These are phyloP conservation scores for Jackrogersella minutella DNA, from an alignment of 495 filamentous ascomycete genomes.

Conservation along the genomic window DNA sequence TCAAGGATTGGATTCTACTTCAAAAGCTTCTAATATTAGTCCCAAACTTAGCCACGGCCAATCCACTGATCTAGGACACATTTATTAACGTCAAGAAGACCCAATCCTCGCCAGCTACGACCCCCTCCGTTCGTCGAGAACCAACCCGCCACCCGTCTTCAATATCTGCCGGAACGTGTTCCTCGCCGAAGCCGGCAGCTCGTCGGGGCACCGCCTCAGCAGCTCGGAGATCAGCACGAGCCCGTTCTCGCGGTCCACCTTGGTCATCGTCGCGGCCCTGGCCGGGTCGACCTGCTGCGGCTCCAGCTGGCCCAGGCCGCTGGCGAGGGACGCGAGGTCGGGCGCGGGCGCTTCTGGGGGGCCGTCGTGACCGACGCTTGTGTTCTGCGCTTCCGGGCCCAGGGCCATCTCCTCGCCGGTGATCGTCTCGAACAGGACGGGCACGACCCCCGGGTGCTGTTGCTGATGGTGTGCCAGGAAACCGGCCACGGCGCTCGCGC, in stretches of 20 bases:
- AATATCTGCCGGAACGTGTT: conserved; percentile 50
- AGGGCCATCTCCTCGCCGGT: conserved; percentile 42
- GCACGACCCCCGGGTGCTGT: conserved; percentile 55
- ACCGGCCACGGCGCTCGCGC: conserved; percentile 59
- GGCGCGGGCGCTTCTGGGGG: conserved; percentile 3
- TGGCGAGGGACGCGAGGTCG: too few relatives aligned
- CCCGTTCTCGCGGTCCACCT: conserved; percentile 69
- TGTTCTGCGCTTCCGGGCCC: conserved; percentile 46
- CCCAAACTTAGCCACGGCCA: background rate
- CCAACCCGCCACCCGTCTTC: conserved; percentile 45
- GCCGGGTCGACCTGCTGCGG: conserved; percentile 49
- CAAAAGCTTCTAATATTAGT: background rate
- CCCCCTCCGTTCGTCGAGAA: conserved; percentile 38
- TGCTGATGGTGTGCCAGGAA: too few relatives aligned
- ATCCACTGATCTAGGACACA: background rate
- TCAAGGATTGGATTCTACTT: conserved; percentile 1
- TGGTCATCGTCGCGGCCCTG: conserved; percentile 44
- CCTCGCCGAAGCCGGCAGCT: conserved; percentile 47
- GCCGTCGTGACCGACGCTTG: background rate
- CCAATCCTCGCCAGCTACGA: background rate
- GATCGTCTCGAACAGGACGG: conserved; percentile 60
- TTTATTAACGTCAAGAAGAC: background rate
- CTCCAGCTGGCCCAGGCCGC: conserved; percentile 43
- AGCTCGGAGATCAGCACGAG: conserved; percentile 69
- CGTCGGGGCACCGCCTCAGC: conserved; percentile 56